A percentile compares a stretch with the other conserved stretches of the same genome.
Evolutionary conservation across 1,284 basidiomycete species (phyloP).

Genomic region (Ceratobasidium sp.): DNA sequence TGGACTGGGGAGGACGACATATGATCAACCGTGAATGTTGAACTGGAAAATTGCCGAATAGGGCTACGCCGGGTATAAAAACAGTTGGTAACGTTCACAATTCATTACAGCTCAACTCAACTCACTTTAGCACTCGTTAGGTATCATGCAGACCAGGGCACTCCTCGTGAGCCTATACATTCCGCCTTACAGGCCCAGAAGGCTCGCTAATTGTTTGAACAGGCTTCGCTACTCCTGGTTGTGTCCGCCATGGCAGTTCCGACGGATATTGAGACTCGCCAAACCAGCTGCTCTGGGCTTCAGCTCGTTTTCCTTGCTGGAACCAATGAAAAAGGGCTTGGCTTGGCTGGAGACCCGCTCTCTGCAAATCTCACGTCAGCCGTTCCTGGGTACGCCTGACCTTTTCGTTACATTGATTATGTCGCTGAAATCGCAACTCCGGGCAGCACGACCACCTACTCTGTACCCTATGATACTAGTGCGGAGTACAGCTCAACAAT

Average conservation of each 20-base stretch:
- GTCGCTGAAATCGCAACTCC: background rate
- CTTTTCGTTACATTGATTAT: background rate
- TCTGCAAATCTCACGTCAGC: slow-evolving; percentile 14
- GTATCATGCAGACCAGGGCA: slow-evolving; percentile 15
- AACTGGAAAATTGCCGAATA: background rate
- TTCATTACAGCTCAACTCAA: background rate
- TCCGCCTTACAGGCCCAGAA: background rate
- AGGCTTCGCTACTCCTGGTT: slow-evolving; percentile 24
- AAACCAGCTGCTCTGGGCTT: slow-evolving; percentile 25
- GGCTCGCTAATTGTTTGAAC: background rate
- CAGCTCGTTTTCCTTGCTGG: slow-evolving; percentile 28
- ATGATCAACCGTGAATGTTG: background rate
- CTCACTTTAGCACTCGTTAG: background rate
- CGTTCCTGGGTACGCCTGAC: slow-evolving; percentile 22
- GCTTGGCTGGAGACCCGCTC: slow-evolving; percentile 22
- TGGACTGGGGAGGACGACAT: slow-evolving; percentile 8
- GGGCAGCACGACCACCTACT: slow-evolving; percentile 34
- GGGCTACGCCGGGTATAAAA: background rate
- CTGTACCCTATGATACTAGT: slow-evolving; percentile 31
- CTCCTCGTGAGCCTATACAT: background rate
- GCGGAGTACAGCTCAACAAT: slow-evolving; percentile 35
- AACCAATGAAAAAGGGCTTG: slow-evolving; percentile 23
- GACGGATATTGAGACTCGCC: slow-evolving; percentile 21
- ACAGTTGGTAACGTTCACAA: background rate
- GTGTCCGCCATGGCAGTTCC: slow-evolving; percentile 11